These are phyloP conservation scores for Colletotrichum lini DNA, from an alignment of 2,329 filamentous ascomycete genomes.

Conservation along the genomic window DNA sequence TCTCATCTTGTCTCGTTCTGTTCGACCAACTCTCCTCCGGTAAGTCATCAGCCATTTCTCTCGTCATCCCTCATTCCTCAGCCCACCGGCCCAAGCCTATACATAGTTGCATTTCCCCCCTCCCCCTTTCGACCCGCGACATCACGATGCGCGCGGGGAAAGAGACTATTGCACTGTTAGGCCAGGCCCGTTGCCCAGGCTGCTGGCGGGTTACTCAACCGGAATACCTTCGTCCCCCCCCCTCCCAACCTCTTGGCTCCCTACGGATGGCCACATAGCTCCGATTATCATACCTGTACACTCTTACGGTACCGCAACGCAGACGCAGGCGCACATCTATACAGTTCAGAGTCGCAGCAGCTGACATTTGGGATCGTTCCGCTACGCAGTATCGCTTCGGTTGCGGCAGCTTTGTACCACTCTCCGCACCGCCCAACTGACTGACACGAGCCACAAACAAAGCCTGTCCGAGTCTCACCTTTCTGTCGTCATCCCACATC, in stretches of 20 bases:
- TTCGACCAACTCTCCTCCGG: slow-evolving; percentile 25
- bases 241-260: slow-evolving; percentile 15
- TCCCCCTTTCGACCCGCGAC: slow-evolving; percentile 20
- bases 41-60: slow-evolving; percentile 34
- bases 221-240: slow-evolving; percentile 34
- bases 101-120: slow-evolving; percentile 24
- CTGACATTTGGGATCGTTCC: slow-evolving; percentile 28
- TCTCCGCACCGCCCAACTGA: slow-evolving; percentile 26
- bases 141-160: slow-evolving; percentile 21
- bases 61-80: slow-evolving; percentile 39
- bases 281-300: slow-evolving; percentile 23
- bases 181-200: slow-evolving; percentile 21
- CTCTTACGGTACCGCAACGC: slow-evolving; percentile 4
- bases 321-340: slow-evolving; percentile 2
- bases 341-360: slow-evolving; percentile 14
- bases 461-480: slow-evolving; percentile 39
- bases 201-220: slow-evolving; percentile 32
- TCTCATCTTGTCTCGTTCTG: slow-evolving; percentile 17
- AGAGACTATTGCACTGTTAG: slow-evolving; percentile 14
- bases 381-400: slow-evolving; percentile 30
- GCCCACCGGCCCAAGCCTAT: slow-evolving; percentile 20
- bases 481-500: slow-evolving; percentile 42
- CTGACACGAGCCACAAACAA: slow-evolving; percentile 41
- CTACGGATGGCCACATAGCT: slow-evolving; percentile 32
- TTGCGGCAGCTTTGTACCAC: slow-evolving; percentile 24